Evolutionary conservation across 2,329 filamentous ascomycete genomes (phyloP).

Genomic region (Alternaria gaisen): DNA sequence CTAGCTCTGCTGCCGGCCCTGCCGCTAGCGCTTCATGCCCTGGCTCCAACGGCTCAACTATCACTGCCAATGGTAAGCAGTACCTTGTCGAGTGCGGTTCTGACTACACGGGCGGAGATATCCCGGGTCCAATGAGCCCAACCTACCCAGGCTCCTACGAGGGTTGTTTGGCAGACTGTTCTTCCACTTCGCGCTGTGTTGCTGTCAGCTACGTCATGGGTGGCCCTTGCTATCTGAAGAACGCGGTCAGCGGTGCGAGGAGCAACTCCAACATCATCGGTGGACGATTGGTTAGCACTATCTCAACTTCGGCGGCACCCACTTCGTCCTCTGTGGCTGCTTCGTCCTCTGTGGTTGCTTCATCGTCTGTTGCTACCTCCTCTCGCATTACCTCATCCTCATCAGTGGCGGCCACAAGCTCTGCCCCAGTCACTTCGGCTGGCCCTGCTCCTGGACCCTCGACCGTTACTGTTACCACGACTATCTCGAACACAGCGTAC

Average conservation of each 20-base stretch:
- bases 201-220: conserved; percentile 28
- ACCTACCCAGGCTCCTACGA: conserved; percentile 25
- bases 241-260: conserved; percentile 5
- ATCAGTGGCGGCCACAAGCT: neutral
- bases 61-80: conserved; percentile 2
- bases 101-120: conserved; percentile 16
- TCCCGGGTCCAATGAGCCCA: conserved; percentile 3
- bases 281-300: conserved; percentile 17
- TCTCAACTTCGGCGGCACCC: neutral
- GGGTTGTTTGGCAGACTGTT: conserved; percentile 29
- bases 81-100: conserved; percentile 22
- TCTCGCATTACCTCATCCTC: neutral
- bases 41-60: conserved; percentile 2
- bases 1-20: neutral
- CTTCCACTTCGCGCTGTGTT: conserved; percentile 24
- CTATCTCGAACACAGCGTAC: conserved; percentile 13
- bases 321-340: neutral
- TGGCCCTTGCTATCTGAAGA: conserved; percentile 32
- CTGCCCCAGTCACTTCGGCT: neutral
- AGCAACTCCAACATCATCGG: conserved; percentile 25
- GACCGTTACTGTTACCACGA: conserved; percentile 23
- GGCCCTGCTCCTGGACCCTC: conserved; percentile 2
- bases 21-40: conserved; percentile 17
- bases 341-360: no score
- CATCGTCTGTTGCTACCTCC: neutral